Evolutionary conservation across 1,284 basidiomycete genomes (phyloP).

Genomic region (Trametes versicolor): DNA sequence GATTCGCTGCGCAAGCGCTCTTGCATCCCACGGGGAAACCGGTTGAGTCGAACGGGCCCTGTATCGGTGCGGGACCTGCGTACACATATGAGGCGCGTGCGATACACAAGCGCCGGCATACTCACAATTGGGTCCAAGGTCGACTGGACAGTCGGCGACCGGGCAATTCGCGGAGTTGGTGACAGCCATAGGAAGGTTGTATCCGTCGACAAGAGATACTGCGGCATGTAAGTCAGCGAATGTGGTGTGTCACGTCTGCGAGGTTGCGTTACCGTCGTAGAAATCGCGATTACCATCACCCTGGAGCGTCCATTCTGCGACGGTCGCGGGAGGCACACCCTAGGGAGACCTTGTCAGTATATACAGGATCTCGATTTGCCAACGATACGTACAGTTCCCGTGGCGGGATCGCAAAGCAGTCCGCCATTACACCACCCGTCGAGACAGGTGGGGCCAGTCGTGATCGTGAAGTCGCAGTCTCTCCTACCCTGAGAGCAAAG

Average conservation of each 20-base stretch:
- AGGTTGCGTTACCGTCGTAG: conserved; percentile 48
- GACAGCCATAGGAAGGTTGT: conserved; percentile 53
- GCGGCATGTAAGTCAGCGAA: not conserved
- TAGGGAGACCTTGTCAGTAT: conserved; percentile 12
- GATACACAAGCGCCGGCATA: not conserved
- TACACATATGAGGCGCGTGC: not conserved
- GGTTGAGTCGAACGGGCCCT: conserved; percentile 45
- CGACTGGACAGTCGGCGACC: conserved; percentile 52
- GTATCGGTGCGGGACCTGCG: conserved; percentile 47
- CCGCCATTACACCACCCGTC: conserved; percentile 59
- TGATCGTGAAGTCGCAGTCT: conserved; percentile 54
- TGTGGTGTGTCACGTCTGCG: not conserved
- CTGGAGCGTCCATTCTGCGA: conserved; percentile 55
- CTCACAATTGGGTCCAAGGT: conserved; percentile 52
- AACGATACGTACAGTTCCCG: conserved; percentile 42
- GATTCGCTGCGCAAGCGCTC: conserved; percentile 52
- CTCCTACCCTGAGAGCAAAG: conserved; percentile 40
- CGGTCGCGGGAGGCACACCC: conserved; percentile 54
- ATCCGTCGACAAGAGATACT: conserved; percentile 54
- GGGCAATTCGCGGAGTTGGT: conserved; percentile 50
- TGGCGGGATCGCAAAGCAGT: conserved; percentile 51
- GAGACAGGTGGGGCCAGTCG: conserved; percentile 51
- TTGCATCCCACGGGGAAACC: conserved; percentile 55
- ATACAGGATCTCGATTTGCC: no score
- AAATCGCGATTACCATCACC: conserved; percentile 46